Evolutionary conservation across 2,329 filamentous ascomycete genomes (phyloP), one percentile per base, ranked within the genome.

Genomic region (Thermothelomyces thermophilus): DNA sequence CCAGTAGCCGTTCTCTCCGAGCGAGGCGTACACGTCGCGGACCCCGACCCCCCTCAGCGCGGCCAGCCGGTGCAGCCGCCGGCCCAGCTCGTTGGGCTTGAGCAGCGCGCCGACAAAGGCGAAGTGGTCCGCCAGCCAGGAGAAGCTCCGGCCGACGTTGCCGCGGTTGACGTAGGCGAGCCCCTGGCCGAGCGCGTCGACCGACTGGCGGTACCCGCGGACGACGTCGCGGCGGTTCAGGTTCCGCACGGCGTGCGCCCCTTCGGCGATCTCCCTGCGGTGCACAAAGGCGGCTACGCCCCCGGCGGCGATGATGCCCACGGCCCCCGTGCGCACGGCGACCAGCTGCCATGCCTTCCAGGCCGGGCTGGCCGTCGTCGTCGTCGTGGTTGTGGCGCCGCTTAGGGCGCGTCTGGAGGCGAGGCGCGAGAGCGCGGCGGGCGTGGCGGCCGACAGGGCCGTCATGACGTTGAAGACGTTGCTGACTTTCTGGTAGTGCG

Each of bases 71-170:
- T 80, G 76, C 2, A 94, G 70, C 14, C 90, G 76, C 37, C 77
- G 75, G 48, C 77, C 79, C 53, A 95, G 70, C 60, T 93, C 86
- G 30, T 84, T 81, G 14, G 82, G 80, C 46, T 86, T 83, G 57
- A 89, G 77, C 2, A 95, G 74, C 40, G 86, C 84, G 0, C 88
- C 87, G 1, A 95, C 85, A 60, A 95, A 95, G 31, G 88, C 87
- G 45, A 95, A 79, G 65, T 95, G 90, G 14, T 85, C 86, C 0
- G 84, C 82, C 3, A 90, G 80, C 83, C 88, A 95, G 16, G 76
- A 78, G 57, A 88, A 85, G 1, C 87, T 87, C 48, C 82, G 76
- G 2, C 82, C 82, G 2, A 80, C 76, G 36, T 75, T 79, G 13
- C 76, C 76, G 6, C 75, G 69, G 61, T 79, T 80, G 62, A 80